Evolutionary conservation across 306 rosid genomes (phyloP).

Genomic region (Prunus padus): DNA sequence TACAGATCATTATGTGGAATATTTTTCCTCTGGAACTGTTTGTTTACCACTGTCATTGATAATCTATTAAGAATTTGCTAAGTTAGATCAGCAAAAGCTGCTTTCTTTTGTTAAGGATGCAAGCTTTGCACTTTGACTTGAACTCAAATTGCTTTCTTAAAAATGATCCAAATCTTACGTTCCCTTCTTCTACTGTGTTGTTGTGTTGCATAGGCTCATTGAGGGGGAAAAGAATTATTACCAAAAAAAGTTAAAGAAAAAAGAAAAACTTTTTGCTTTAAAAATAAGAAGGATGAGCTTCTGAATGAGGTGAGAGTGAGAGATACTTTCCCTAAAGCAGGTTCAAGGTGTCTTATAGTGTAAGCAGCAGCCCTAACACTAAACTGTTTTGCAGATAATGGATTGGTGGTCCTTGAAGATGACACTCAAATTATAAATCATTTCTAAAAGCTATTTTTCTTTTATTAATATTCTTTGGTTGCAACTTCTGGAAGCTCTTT

Average conservation of each 20-base stretch:
- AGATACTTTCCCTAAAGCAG: conserved; percentile 9
- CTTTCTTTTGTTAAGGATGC: neutral
- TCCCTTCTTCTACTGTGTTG: neutral
- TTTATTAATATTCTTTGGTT: neutral
- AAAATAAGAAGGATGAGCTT: conserved; percentile 4
- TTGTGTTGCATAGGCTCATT: conserved; percentile 3
- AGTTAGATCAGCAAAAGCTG: neutral
- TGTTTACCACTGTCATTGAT: neutral
- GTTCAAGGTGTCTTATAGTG: neutral
- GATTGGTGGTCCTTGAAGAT: conserved; percentile 5
- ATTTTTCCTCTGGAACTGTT: neutral
- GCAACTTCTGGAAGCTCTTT: neutral
- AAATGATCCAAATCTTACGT: neutral
- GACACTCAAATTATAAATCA: too few species aligned
- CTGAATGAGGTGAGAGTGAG: neutral
- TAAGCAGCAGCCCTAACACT: neutral
- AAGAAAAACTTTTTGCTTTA: conserved; percentile 14
- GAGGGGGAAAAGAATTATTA: neutral
- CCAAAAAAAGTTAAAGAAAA: neutral
- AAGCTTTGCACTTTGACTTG: neutral
- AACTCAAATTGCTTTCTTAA: neutral
- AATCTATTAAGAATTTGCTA: neutral
- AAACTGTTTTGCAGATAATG: neutral
- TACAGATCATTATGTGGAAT: conserved; percentile 11
- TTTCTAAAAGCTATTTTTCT: too few species aligned